Evolutionary conservation across 345 rosid species (phyloP), one percentile per base, ranked within the genome.

Genomic region (Rubroshorea leprosula): DNA sequence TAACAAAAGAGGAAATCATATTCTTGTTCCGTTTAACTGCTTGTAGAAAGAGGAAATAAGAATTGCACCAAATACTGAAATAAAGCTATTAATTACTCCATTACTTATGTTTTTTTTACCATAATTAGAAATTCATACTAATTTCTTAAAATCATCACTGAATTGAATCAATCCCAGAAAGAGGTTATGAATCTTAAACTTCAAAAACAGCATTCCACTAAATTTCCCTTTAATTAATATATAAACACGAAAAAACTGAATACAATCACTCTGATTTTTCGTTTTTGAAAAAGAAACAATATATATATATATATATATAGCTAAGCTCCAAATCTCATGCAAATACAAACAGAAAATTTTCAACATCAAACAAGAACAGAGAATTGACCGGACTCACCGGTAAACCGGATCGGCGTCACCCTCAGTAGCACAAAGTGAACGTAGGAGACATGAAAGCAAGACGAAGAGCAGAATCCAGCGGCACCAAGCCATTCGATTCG

Each of bases 371-470:
- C 10, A 14, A 44, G n/a, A 23, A 15, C 38, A 23, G 21, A 29
- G 35, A 51, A 23, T 43, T 23, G 26, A 52, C 18, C 1, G 44
- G 31, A 23, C 62, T 72, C 55, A 91, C 98, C 62, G 78, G 90
- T 79, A 91, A 78, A 77, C 65, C 74, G 89, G 93, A 88, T 91
- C 96, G 64, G 86, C 69, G 64, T 91, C 98, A 55, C 98, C 98
- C 16, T 73, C 79, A 43, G 84, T 88, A 7, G 93, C 93, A 67
- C 76, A 50, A 7, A 84, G 72, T 16, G 54, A 26, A 19, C 71
- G 64, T 35, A 69, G 61, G 52, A 83, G 61, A 47, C 49, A 72
- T 49, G 51, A 18, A 27, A 54, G 61, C 19, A 72, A 57, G 50
- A 68, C 23, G 55, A 72, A 5, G 56, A 83, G 73, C 68, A 73